Percentiles rank a stretch among this genome's conserved stretches.
Conservation (phyloP, 257 asterid species). For the Solanum bukasovii region DNA sequence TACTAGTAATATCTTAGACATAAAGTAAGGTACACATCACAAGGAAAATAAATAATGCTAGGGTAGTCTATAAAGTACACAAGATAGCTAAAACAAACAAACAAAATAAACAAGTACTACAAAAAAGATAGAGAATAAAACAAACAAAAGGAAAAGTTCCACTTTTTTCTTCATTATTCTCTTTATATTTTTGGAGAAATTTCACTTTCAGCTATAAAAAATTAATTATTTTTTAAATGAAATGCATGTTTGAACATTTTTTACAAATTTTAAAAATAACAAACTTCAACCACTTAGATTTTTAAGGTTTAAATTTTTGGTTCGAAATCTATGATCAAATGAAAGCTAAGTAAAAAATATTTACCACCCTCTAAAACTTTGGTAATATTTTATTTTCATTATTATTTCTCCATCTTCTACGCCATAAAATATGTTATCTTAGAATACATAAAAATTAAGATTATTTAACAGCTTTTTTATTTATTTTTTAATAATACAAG, state of each 20-base stretch:
- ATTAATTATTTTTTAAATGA: background rate
- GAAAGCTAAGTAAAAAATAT: background rate
- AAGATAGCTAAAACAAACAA: background rate
- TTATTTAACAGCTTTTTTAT: constrained; percentile 29
- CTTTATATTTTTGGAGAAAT: background rate
- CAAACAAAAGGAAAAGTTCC: background rate
- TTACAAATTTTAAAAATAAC: too few relatives aligned
- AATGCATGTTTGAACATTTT: too few relatives aligned
- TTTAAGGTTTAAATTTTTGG: too few relatives aligned
- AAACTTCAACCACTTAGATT: too few relatives aligned
- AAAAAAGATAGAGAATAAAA: background rate
- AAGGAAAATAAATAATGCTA: background rate
- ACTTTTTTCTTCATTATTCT: background rate
- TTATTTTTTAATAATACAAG: constrained; percentile 35
- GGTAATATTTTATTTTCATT: background rate
- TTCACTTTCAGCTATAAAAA: background rate
- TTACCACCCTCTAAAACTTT: background rate
- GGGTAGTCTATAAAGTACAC: background rate
- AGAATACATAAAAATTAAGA: background rate
- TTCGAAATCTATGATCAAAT: too few relatives aligned
- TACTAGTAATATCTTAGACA: constrained; percentile 20
- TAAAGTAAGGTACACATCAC: constrained; percentile 19
- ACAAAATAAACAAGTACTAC: background rate
- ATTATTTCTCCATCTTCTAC: background rate
- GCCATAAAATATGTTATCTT: background rate